These are phyloP conservation scores for Psilocybe cyanescens DNA, from an alignment of 768 basidiomycete species.

Conservation along the genomic window DNA sequence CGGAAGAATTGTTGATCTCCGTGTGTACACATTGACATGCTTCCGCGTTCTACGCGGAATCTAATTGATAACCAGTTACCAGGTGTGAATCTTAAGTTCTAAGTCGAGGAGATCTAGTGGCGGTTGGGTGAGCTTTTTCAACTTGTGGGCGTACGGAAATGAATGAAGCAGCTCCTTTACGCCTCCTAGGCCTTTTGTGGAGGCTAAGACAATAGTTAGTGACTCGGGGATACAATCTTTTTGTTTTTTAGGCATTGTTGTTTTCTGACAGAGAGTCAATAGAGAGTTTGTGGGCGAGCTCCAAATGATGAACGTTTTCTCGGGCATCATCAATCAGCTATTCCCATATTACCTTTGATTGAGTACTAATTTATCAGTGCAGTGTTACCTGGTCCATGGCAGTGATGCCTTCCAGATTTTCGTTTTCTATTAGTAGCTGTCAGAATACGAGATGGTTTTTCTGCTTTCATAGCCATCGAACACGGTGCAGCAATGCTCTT, in stretches of 20 bases:
- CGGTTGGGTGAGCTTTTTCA: not conserved
- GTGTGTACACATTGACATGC: not conserved
- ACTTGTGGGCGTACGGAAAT: not conserved
- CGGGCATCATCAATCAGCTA: too few species aligned
- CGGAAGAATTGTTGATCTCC: not conserved
- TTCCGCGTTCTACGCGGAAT: not conserved
- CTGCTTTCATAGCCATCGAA: too few species aligned
- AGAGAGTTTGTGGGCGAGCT: too few species aligned
- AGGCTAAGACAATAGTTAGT: not conserved
- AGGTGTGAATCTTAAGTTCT: not conserved
- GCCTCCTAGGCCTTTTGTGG: not conserved
- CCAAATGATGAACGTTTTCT: too few species aligned
- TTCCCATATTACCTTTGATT: too few species aligned
- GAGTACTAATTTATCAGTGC: too few species aligned
- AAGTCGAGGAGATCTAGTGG: not conserved
- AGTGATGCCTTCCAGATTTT: too few species aligned
- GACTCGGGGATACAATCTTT: not conserved
- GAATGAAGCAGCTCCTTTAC: not conserved
- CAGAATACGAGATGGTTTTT: too few species aligned
- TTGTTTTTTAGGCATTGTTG: too few species aligned
- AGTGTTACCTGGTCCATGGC: too few species aligned
- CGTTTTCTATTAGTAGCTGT: too few species aligned
- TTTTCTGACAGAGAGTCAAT: too few species aligned
- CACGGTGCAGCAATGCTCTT: not conserved
- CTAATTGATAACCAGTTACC: not conserved